Conservation (phyloP, 257 asterid genomes). For the Solanum etuberosum region DNA sequence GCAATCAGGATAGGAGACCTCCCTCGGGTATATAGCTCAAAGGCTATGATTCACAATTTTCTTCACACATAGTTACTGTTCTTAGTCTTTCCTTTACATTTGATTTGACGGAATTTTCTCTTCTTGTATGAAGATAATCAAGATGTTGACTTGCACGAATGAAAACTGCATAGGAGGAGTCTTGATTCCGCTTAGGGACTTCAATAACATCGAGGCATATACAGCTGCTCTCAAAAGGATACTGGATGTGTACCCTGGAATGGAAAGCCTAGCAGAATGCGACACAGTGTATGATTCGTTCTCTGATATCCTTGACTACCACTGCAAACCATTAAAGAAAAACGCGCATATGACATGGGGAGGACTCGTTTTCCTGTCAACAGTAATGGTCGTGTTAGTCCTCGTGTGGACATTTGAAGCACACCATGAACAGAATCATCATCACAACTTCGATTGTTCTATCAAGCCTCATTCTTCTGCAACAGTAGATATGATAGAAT, state of each 20-base stretch:
- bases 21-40: conserved; percentile 30
- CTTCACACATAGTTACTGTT: neutral
- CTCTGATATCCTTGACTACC: conserved; percentile 36
- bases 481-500: conserved; percentile 17
- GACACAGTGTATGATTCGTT: conserved; percentile 50
- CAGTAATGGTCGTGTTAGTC: conserved; percentile 40
- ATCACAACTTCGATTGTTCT: conserved; percentile 20
- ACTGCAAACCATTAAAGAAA: conserved; percentile 61
- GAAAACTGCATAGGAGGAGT: conserved; percentile 60
- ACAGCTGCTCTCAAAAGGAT: conserved; percentile 49
- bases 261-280: conserved; percentile 67
- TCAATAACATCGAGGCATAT: conserved; percentile 35
- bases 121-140: conserved; percentile 22
- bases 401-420: conserved; percentile 31
- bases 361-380: conserved; percentile 38
- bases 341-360: conserved; percentile 40
- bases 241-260: conserved; percentile 58
- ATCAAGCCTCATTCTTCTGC: conserved; percentile 31
- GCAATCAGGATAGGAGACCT: conserved; percentile 52
- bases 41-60: neutral
- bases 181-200: conserved; percentile 24
- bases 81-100: neutral
- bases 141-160: conserved; percentile 49
- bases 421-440: conserved; percentile 17
- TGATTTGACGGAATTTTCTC: neutral